Evolutionary conservation across 768 basidiomycete species (phyloP).

Genomic region (Pilatotrama ljubarskyi): DNA sequence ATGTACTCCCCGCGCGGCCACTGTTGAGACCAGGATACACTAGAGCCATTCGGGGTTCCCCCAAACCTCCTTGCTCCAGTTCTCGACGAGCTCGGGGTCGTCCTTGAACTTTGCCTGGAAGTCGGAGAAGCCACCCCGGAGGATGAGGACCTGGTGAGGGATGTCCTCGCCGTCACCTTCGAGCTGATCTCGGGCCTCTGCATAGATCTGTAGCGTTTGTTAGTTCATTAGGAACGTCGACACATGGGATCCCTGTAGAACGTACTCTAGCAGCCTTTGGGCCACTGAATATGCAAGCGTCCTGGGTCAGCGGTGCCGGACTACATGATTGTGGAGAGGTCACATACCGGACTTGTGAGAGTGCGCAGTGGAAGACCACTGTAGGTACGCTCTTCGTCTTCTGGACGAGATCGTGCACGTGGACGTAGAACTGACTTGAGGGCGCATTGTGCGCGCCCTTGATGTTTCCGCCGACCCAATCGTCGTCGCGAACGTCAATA

Average conservation of each 20-base stretch:
- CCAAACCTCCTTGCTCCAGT: conserved; percentile 73
- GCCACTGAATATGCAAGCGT: no score
- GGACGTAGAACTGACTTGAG: conserved; percentile 55
- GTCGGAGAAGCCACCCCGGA: conserved; percentile 69
- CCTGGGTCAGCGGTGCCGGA: no score
- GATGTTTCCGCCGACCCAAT: conserved; percentile 80
- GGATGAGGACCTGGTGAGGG: conserved; percentile 60
- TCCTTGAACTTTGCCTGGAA: conserved; percentile 76
- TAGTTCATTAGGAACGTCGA: not conserved
- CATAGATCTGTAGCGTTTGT: conserved; percentile 53
- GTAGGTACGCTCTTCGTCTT: conserved; percentile 60
- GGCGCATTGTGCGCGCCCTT: conserved; percentile 62
- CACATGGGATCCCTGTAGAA: not conserved
- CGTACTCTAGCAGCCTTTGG: conserved; percentile 75
- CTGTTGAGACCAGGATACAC: no score
- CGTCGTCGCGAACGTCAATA: conserved; percentile 85
- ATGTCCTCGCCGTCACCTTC: conserved; percentile 42
- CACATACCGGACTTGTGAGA: conserved; percentile 75
- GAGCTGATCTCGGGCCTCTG: conserved; percentile 55
- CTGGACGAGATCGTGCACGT: conserved; percentile 58
- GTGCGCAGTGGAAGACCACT: conserved; percentile 76
- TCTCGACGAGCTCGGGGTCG: conserved; percentile 71
- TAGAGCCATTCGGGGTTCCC: conserved; percentile 35
- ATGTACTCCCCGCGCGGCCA: not conserved
- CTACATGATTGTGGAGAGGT: not conserved